Conservation (phyloP, 139 green algal species). For the Micractinium sp. region DNA sequence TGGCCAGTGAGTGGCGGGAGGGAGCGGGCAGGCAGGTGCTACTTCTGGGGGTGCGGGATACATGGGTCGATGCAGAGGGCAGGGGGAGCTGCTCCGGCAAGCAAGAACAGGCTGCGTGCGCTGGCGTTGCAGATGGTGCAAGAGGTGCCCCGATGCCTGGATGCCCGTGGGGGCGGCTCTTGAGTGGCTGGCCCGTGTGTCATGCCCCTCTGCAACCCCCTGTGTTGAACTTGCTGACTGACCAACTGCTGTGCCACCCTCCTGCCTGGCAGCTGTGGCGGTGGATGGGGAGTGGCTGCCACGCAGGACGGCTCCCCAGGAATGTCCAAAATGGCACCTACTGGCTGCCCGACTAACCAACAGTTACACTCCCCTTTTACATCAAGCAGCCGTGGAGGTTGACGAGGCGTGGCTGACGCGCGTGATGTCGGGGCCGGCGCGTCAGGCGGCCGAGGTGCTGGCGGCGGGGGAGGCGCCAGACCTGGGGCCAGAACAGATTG, state of each 20-base stretch:
- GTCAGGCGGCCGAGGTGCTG: slow-evolving; percentile 5
- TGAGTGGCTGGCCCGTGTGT: no score
- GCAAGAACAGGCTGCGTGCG: neutral
- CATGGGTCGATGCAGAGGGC: no score
- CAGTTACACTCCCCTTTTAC: neutral
- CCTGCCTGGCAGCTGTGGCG: neutral
- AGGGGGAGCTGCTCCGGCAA: neutral
- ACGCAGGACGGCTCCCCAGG: neutral
- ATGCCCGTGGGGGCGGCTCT: no score
- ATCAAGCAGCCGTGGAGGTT: slow-evolving; percentile 48
- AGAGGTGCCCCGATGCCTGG: no score
- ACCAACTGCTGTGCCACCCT: no score
- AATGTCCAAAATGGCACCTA: no score
- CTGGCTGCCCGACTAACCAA: no score
- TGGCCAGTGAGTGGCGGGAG: slow-evolving; percentile 51
- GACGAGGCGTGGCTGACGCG: slow-evolving; percentile 34
- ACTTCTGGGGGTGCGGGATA: no score
- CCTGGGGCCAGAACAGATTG: slow-evolving; percentile 47
- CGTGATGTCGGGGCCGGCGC: neutral
- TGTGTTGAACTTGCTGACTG: no score
- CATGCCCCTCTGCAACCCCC: no score
- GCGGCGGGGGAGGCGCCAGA: slow-evolving; percentile 35
- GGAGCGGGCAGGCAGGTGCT: no score
- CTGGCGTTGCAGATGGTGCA: neutral
- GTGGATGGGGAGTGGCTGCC: slow-evolving; percentile 11